Percentiles rank a stretch among this genome's conserved stretches.
Conservation (phyloP, 2,329 filamentous ascomycete genomes). For the Pseudogymnoascus sp. region DNA sequence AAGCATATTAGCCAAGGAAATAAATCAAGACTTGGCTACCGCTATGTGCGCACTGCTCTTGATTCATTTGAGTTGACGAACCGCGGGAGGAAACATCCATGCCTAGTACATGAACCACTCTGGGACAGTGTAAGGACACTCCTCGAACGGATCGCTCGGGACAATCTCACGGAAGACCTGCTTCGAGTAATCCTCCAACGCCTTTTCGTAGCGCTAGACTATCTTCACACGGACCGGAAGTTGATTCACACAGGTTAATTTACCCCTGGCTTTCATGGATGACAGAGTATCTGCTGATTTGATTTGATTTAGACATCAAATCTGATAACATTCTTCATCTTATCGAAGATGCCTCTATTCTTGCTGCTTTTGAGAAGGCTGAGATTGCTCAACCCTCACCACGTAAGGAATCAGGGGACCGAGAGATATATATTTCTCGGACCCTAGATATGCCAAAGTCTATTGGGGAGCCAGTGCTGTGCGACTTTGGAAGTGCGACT, state of each 20-base stretch:
- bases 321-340: slow-evolving; percentile 40
- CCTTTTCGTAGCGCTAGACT: slow-evolving; percentile 39
- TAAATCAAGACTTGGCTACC: slow-evolving; percentile 27
- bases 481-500: slow-evolving; percentile 43
- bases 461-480: slow-evolving; percentile 33
- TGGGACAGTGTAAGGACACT: slow-evolving; percentile 36
- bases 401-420: slow-evolving; percentile 35
- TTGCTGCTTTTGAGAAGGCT: slow-evolving; percentile 32
- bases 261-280: neutral
- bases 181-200: slow-evolving; percentile 32
- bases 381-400: slow-evolving; percentile 35
- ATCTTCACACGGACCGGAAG: slow-evolving; percentile 37
- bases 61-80: slow-evolving; percentile 32
- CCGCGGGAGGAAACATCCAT: slow-evolving; percentile 29
- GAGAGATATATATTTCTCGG: slow-evolving; percentile 37
- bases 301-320: slow-evolving; percentile 33
- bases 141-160: slow-evolving; percentile 33
- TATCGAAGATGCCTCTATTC: slow-evolving; percentile 31
- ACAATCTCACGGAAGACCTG: slow-evolving; percentile 30
- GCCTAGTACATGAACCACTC: slow-evolving; percentile 35
- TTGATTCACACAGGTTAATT: slow-evolving; percentile 39
- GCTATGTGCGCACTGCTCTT: slow-evolving; percentile 28
- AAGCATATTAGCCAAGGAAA: slow-evolving; percentile 29
- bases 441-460: slow-evolving; percentile 30
- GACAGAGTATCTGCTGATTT: slow-evolving; percentile 12